Percentiles rank a stretch among this genome's conserved stretches.
These are phyloP conservation scores for Alternaria infectoria DNA, from an alignment of 2,329 filamentous ascomycete species.

Conservation along the genomic window DNA sequence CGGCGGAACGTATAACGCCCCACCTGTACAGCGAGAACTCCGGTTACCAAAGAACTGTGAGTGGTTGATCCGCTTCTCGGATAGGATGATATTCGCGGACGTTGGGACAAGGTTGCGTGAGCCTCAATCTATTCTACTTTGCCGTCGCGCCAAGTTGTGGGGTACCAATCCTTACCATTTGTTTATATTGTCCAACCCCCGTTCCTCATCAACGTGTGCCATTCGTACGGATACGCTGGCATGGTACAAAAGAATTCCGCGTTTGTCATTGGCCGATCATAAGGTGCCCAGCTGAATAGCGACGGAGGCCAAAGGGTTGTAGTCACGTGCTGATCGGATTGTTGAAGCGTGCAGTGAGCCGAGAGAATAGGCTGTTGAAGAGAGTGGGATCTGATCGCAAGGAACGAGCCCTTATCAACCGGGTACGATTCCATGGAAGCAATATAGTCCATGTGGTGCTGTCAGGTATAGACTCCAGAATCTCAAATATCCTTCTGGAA, in stretches of 20 bases:
- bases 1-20: not conserved
- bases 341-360: constrained; percentile 1
- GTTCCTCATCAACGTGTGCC: not conserved
- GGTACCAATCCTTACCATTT: constrained; percentile 8
- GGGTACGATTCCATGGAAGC: constrained; percentile 14
- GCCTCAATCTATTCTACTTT: constrained; percentile 19
- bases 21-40: not conserved
- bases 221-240: not conserved
- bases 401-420: constrained; percentile 7
- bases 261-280: constrained; percentile 1
- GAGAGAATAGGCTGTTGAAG: not conserved
- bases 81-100: constrained; percentile 3
- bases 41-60: not conserved
- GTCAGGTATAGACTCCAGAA: constrained; percentile 1
- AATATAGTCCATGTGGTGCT: constrained; percentile 17
- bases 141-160: constrained; percentile 22
- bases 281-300: not conserved
- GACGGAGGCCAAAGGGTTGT: not conserved
- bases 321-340: not conserved
- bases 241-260: not conserved
- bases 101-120: constrained; percentile 17
- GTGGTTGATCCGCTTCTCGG: not conserved
- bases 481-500: constrained; percentile 10
- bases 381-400: not conserved
- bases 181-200: constrained; percentile 9